Percentiles rank a stretch among this genome's conserved stretches.
Evolutionary conservation across 2,329 filamentous ascomycete species (phyloP).

Genomic region (Fulvia fulva): DNA sequence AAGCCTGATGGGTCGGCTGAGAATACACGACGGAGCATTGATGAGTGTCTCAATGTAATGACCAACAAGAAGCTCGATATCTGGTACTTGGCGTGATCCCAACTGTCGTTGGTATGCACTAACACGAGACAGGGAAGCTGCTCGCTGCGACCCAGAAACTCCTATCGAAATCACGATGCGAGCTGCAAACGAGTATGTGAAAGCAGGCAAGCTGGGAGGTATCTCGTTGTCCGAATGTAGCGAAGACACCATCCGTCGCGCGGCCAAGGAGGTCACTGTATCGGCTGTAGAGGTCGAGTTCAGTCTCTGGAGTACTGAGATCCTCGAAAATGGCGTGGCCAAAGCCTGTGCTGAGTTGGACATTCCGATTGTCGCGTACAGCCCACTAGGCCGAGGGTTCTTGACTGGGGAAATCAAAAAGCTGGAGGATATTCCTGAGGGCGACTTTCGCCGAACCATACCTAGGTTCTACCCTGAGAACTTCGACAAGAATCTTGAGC

Average conservation of each 20-base stretch:
- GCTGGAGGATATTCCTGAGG: conserved; percentile 53
- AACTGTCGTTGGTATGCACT: no score
- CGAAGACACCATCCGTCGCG: conserved; percentile 46
- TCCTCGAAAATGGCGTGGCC: conserved; percentile 56
- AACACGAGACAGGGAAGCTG: no score
- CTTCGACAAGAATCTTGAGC: conserved; percentile 61
- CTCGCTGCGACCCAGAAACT: conserved; percentile 41
- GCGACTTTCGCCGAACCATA: conserved; percentile 43
- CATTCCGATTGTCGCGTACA: conserved; percentile 70
- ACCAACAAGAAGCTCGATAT: conserved; percentile 48
- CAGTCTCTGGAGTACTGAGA: conserved; percentile 54
- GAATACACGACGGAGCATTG: conserved; percentile 42
- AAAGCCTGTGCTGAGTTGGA: conserved; percentile 56
- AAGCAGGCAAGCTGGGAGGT: conserved; percentile 43
- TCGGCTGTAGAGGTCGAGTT: conserved; percentile 59
- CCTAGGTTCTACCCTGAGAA: conserved; percentile 62
- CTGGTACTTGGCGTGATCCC: no score
- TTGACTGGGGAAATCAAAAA: conserved; percentile 52
- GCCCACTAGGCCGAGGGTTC: conserved; percentile 63
- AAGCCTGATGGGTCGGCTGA: conserved; percentile 39
- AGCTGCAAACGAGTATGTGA: conserved; percentile 38
- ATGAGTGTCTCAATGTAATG: conserved; percentile 44
- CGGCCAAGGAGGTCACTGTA: conserved; percentile 52
- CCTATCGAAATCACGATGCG: conserved; percentile 45
- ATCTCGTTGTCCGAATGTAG: conserved; percentile 45